These are phyloP conservation scores for Starmerella sp. DNA, from an alignment of 805 yeast genomes.

Conservation along the genomic window DNA sequence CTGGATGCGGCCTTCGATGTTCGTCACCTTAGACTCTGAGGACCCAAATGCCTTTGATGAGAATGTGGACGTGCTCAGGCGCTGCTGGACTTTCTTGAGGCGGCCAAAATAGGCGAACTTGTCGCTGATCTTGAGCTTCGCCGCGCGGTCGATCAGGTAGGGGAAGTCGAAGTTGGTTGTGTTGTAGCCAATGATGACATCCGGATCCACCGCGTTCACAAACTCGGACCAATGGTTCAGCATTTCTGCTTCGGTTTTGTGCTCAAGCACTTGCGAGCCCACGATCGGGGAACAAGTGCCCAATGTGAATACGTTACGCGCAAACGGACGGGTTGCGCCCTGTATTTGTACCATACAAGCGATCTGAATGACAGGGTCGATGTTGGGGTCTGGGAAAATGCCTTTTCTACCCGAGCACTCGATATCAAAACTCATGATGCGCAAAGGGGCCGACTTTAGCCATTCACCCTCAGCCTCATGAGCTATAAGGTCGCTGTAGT, in stretches of 20 bases:
- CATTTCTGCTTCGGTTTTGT: conserved; percentile 70
- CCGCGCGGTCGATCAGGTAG: conserved; percentile 77
- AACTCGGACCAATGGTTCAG: conserved; percentile 77
- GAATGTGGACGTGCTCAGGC: conserved; percentile 67
- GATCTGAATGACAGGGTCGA: conserved; percentile 91
- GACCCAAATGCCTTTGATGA: conserved; percentile 95
- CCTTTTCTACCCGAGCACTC: conserved; percentile 99
- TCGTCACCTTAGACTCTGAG: conserved; percentile 79
- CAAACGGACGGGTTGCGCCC: conserved; percentile 80
- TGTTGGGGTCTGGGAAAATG: conserved; percentile 86
- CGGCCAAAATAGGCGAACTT: conserved; percentile 84
- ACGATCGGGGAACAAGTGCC: conserved; percentile 85
- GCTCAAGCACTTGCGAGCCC: conserved; percentile 79
- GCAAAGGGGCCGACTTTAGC: conserved; percentile 84
- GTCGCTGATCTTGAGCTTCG: conserved; percentile 46
- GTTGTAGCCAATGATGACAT: conserved; percentile 92
- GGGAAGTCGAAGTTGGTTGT: conserved; percentile 93
- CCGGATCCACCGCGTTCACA: conserved; percentile 77
- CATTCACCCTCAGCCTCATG: conserved; percentile 90
- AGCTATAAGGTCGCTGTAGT: conserved; percentile 56
- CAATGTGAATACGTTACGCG: conserved; percentile 88
- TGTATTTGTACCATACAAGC: conserved; percentile 84
- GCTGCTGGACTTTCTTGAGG: conserved; percentile 55
- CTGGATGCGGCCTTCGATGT: conserved; percentile 93
- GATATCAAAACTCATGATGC: conserved; percentile 89